phyloP scores from a whole-genome alignment of 306 rosid genomes.

The Erythrophleum fordii region DNA sequence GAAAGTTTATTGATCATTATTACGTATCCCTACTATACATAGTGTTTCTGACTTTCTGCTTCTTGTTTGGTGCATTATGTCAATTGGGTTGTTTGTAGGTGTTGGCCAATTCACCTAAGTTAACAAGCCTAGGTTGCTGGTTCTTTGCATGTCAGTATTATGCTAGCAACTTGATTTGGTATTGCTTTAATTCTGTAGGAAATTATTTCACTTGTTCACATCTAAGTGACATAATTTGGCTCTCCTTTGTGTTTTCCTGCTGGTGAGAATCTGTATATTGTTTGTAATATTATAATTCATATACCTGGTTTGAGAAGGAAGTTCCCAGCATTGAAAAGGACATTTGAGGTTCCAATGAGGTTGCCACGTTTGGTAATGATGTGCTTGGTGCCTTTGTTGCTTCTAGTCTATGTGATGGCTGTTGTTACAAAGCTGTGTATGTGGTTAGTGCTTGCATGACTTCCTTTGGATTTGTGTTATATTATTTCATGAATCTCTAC shows the following conservation, averaged over 20 bases:
- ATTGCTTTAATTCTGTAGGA: too few species aligned
- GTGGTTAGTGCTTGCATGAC: slow-evolving; percentile 53
- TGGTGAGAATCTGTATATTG: not conserved
- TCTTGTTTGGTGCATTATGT: too few species aligned
- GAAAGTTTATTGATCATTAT: too few species aligned
- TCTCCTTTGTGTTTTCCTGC: not conserved
- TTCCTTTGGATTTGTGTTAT: slow-evolving; percentile 33
- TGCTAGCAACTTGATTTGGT: too few species aligned
- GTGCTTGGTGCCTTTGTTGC: slow-evolving; percentile 71
- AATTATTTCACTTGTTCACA: too few species aligned
- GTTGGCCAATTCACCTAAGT: too few species aligned
- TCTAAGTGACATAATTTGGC: too few species aligned
- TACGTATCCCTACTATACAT: too few species aligned
- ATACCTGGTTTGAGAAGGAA: slow-evolving; percentile 60
- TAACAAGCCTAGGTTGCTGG: too few species aligned
- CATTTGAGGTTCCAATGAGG: slow-evolving; percentile 64
- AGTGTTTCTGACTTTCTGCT: too few species aligned
- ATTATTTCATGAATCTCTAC: slow-evolving; percentile 46
- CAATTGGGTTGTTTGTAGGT: too few species aligned
- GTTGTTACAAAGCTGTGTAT: slow-evolving; percentile 55
- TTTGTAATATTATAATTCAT: not conserved
- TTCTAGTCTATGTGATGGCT: slow-evolving; percentile 62
- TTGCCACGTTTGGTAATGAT: slow-evolving; percentile 51
- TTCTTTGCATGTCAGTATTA: too few species aligned
- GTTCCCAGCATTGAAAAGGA: slow-evolving; percentile 54